Percentiles rank a stretch among this genome's conserved stretches.
Conservation (phyloP, 768 basidiomycete species). For the Ramaria sp. region DNA sequence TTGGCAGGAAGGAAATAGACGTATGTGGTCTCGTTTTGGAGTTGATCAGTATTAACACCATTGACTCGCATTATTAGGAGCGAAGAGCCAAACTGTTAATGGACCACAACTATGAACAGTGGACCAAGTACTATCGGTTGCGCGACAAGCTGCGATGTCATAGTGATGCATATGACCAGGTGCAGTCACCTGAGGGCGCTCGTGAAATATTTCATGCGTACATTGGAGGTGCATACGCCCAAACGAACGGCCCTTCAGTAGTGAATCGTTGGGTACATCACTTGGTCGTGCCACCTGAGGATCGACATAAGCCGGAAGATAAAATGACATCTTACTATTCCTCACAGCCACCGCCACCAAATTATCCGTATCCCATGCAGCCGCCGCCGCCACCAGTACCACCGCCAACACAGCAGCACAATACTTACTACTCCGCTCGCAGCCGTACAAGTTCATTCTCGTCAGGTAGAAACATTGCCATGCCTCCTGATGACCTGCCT, state of each 20-base stretch:
- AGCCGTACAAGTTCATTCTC: background rate
- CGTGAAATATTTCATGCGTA: slow-evolving; percentile 47
- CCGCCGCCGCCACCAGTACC: slow-evolving; percentile 14
- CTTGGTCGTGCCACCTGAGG: slow-evolving; percentile 37
- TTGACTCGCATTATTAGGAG: slow-evolving; percentile 13
- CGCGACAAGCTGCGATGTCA: slow-evolving; percentile 42
- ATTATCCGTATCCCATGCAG: slow-evolving; percentile 3
- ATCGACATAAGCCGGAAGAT: slow-evolving; percentile 1
- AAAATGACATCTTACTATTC: slow-evolving; percentile 15
- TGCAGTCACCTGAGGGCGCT: slow-evolving; percentile 33
- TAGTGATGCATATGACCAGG: slow-evolving; percentile 24
- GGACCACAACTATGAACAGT: slow-evolving; percentile 31
- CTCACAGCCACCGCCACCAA: slow-evolving; percentile 12
- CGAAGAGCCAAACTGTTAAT: slow-evolving; percentile 24
- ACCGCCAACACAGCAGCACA: slow-evolving; percentile 13
- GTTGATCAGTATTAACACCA: background rate
- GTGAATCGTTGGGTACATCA: slow-evolving; percentile 50
- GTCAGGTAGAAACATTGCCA: background rate
- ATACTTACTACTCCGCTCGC: background rate
- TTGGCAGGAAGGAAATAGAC: slow-evolving; percentile 31
- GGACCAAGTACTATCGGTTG: slow-evolving; percentile 43
- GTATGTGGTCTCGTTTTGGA: slow-evolving; percentile 23
- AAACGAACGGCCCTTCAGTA: slow-evolving; percentile 32
- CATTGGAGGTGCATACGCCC: slow-evolving; percentile 55
- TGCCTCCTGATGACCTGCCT: background rate